These are phyloP conservation scores for Annona squamosa DNA, from an alignment of 164 flowering plant species.

Conservation along the genomic window DNA sequence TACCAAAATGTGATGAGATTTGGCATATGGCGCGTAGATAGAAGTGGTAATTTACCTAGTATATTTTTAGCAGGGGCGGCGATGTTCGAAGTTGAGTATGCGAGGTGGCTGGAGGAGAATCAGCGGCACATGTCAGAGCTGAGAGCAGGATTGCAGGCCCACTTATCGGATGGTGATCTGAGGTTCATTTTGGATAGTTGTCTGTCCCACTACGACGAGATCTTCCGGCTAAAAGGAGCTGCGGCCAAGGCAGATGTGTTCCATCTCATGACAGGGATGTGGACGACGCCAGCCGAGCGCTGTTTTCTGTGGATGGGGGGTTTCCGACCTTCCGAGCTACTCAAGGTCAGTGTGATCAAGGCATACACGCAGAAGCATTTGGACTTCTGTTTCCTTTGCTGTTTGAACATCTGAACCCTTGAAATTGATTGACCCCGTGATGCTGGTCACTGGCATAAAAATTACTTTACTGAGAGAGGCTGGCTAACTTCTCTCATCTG, in stretches of 20 bases:
- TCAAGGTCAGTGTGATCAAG: slow-evolving; percentile 48
- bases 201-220: slow-evolving; percentile 74
- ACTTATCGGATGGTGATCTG: slow-evolving; percentile 61
- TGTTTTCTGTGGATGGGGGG: slow-evolving; percentile 99
- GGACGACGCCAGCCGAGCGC: slow-evolving; percentile 91
- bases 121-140: slow-evolving; percentile 81
- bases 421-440: neutral
- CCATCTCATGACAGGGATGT: slow-evolving; percentile 86
- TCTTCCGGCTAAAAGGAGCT: slow-evolving; percentile 64
- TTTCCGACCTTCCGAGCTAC: slow-evolving; percentile 92
- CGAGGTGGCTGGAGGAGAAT: slow-evolving; percentile 90
- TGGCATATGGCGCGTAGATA: too few relatives aligned
- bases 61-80: slow-evolving; percentile 55
- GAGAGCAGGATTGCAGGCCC: slow-evolving; percentile 59
- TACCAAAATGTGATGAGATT: too few relatives aligned
- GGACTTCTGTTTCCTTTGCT: neutral
- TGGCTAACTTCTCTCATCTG: too few relatives aligned
- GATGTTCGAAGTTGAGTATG: slow-evolving; percentile 91
- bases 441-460: too few relatives aligned
- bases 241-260: slow-evolving; percentile 89
- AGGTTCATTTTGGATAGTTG: slow-evolving; percentile 56
- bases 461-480: neutral
- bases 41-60: too few relatives aligned
- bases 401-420: neutral
- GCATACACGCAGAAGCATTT: neutral